Base-by-base conservation (phyloP, 306 rosid genomes). In the Crotalaria pallida region DNA sequence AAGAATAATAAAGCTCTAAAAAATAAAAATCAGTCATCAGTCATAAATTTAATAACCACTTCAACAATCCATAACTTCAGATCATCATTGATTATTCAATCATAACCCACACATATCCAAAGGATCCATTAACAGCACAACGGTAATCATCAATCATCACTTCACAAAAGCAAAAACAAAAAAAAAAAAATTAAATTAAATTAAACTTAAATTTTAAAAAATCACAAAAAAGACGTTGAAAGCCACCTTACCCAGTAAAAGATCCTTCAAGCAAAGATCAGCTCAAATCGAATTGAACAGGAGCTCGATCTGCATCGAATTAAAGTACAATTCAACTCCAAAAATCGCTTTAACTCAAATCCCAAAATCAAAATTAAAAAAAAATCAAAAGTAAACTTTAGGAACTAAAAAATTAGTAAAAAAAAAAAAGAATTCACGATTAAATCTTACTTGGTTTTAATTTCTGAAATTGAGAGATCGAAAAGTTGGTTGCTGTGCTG, bases 261-360 rank as follows among this genome's bases (percentile, higher is more conserved):
- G 49, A 69, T 19, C 68, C 69, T 53, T 44, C 57, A 65, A 75
- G 58, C 70, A n/a, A 2, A 70, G 65, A 64, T 64, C 77, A 75
- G 70, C 74, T 70, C 77, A 69, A 80, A 75, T 64, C 70, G 6
- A 75, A 69, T 38, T 10, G 6, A 58, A 18, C 60, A 80, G 64
- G n/a, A 10, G 24, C 18, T 62, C 64, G 69, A 80, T 74, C 84
- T 74, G 80, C 61, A 69, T 48, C 80, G 18, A 58, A 57, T 3
- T 34, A 63, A 67, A 48, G 43, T 61, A 51, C 47, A 13, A 61
- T 56, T 31, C 47, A 18, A 48, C 7, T 48, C 31, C 19, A 18
- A 67, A 67, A 27, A 66, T 33, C 57, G 3, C n/a, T 62, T 62
- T 11, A 55, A 38, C 67, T 18, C 8, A 59, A 58, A 77, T 62